These are phyloP conservation scores for Rhodamnia argentea DNA, from an alignment of 345 rosid species.

Conservation along the genomic window DNA sequence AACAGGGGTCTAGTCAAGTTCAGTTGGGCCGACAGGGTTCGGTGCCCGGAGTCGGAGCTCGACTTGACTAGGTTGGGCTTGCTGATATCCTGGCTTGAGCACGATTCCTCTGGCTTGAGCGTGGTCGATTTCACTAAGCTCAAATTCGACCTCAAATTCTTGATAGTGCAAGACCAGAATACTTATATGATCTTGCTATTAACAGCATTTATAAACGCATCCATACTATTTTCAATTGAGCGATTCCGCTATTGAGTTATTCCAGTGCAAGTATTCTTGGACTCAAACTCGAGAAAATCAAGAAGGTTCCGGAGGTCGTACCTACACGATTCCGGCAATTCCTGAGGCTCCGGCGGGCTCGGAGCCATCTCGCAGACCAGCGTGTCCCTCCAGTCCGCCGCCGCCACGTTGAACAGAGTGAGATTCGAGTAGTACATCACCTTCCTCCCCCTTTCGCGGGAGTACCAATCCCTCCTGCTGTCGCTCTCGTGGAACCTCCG, in stretches of 20 bases:
- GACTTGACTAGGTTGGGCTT: not conserved
- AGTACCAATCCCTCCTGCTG: conserved; percentile 6
- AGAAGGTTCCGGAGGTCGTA: not conserved
- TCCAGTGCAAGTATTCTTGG: no score
- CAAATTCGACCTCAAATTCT: not conserved
- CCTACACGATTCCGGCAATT: conserved; percentile 9
- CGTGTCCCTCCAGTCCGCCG: conserved; percentile 17
- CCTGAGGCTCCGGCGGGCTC: not conserved
- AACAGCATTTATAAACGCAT: not conserved
- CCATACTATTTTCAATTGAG: not conserved
- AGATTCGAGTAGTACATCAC: conserved; percentile 5
- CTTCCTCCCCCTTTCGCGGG: conserved; percentile 4
- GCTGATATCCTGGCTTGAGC: not conserved
- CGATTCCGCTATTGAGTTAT: no score
- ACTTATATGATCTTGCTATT: not conserved
- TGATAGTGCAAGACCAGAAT: not conserved
- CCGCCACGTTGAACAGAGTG: conserved; percentile 1
- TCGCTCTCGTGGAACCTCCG: conserved; percentile 1
- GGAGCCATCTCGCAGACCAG: conserved; percentile 4
- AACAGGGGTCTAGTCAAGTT: not conserved
- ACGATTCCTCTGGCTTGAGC: not conserved
- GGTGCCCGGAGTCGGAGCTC: not conserved
- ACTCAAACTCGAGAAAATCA: not conserved
- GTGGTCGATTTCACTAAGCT: not conserved
- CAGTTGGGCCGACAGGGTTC: accelerated